Evolutionary conservation across 345 rosid species (phyloP), one percentile per base, ranked within the genome.

Genomic region (Moricandia arvensis): DNA sequence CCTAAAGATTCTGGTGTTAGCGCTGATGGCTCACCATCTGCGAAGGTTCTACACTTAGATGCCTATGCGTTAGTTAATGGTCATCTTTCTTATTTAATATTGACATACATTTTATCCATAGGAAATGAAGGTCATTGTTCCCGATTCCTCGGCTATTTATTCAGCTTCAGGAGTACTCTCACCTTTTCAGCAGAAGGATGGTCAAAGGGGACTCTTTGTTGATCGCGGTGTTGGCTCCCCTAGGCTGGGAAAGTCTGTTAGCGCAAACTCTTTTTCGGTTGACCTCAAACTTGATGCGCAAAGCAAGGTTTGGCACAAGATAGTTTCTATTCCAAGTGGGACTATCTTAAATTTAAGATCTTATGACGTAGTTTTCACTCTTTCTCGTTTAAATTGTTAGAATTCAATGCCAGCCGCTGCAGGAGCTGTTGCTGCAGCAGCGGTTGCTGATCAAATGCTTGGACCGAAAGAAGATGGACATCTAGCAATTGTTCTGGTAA

Each of bases 221-320:
- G 99, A 95, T 80, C 88, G 99, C 71, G 97, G 97, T 80, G 99
- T 95, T 84, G 99, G 99, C 78, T 95, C 99, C 75, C 97, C 97
- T 47, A 82, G 97, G 85, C 86, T 90, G 66, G 87, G 85, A 63
- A 95, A 90, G 72, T 90, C 97, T 58, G 55, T 90, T 66, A 88
- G 97, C 76, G 81, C 91, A 62, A 75, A 84, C 73, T 72, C 91
- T 31, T 89, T 89, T 71, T 54, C 80, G 72, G 55, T 79, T 69
- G 94, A 88, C 81, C 88, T 82, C 75, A 93, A 89, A 84, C 79
- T 80, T 78, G 83, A 81, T 78, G 24, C 78, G 53, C 91, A 87
- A 79, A 69, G 86, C 76, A 93, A 93, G 98, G 98, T 95, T 80
- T 82, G 85, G 68, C 66, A 43, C 51, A 51, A 35, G 21, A 59